Base-by-base conservation (phyloP, 345 rosid genomes). In the Populus euphratica region DNA sequence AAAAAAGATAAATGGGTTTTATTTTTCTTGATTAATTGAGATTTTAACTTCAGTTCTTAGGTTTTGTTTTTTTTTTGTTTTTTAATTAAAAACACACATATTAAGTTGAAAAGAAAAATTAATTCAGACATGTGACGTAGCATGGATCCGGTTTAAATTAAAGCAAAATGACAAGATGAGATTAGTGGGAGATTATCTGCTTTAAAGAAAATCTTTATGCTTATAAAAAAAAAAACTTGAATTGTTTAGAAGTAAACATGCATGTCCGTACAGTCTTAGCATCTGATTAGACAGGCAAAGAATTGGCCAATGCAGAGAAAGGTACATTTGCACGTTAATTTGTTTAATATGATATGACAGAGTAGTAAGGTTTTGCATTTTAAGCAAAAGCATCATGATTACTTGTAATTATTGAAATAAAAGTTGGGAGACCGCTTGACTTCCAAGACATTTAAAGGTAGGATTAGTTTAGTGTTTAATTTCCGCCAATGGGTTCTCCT, bases 391-490 rank as follows among this genome's bases (percentile, higher is more conserved):
- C 18, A 75, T 78, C 29, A 43, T 75, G 17, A 77, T 81, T 52
- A 52, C 7, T 6, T 5, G 59, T 52, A 2, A 52, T 52, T 20
- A 52, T 52, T 52, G 59, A 20, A 52, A 20, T 20, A 52, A 52
- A 52, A 52, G 59, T 20, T 20, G 73, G 49, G 68, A 59, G 77
- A 35, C 62, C 66, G 36, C 77, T 76, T 80, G 77, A 70, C 76
- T 78, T 83, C 4, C 73, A 81, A 80, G 86, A 25, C 73, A 83
- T 61, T 62, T 36, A 59, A 65, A 78, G 38, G 35, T 8, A 14
- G 1, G 21, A 38, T 73, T 12, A 36, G 29, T 44, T 41, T 11
- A 27, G 6, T 67, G 41, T 66, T 33, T 41, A 33, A 39, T 62
- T 49, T 66, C 68, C 2, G 29, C 70, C 77, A 41, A 78, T 75